Evolutionary conservation across 345 rosid species (phyloP).

Genomic region (Turritis glabra): DNA sequence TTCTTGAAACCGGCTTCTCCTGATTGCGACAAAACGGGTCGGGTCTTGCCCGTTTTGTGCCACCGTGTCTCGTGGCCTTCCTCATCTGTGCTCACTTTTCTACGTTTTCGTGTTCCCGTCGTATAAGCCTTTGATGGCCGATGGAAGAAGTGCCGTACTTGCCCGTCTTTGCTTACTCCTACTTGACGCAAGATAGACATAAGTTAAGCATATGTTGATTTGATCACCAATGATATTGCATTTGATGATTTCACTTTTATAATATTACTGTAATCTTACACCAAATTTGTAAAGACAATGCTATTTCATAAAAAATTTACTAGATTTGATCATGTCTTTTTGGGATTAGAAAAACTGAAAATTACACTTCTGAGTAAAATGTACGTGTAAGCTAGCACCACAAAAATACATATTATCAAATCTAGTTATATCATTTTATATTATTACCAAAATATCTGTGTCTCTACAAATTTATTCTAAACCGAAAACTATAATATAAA

Average conservation of each 20-base stretch:
- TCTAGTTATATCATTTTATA: background rate
- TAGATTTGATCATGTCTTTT: slow-evolving; percentile 2
- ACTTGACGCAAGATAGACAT: slow-evolving; percentile 5
- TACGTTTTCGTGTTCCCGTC: slow-evolving; percentile 83
- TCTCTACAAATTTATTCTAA: no score
- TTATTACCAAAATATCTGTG: background rate
- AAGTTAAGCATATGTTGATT: background rate
- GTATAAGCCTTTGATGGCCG: slow-evolving; percentile 95
- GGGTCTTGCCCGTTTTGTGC: slow-evolving; percentile 96
- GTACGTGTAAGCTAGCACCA: background rate
- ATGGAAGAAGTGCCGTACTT: slow-evolving; percentile 86
- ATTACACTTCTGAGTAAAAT: background rate
- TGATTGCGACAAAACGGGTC: slow-evolving; percentile 51
- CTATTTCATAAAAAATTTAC: background rate
- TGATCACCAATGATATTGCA: background rate
- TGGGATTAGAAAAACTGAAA: background rate
- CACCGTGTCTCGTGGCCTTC: slow-evolving; percentile 87
- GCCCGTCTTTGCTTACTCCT: slow-evolving; percentile 92
- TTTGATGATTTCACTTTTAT: background rate
- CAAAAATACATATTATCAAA: background rate
- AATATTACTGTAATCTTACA: background rate
- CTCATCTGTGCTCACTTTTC: slow-evolving; percentile 72
- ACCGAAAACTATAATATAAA: background rate
- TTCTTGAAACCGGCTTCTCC: slow-evolving; percentile 82
- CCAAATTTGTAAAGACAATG: background rate